Conservation (phyloP, 192 early-diverging fungal genomes). For the Coemansia sp. region DNA sequence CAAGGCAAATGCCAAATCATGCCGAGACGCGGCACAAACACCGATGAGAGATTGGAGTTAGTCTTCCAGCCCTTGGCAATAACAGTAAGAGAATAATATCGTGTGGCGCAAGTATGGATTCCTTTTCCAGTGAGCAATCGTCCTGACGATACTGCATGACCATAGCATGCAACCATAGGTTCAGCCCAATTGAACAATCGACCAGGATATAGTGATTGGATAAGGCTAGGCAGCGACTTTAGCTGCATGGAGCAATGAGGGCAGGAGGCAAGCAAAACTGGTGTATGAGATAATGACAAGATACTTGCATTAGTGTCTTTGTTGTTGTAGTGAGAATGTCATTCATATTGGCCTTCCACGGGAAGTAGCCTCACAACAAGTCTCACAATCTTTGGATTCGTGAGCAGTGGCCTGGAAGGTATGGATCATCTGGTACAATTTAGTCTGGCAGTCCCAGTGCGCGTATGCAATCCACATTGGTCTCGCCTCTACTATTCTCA, state of each 20-base stretch:
- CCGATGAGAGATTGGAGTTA: conserved; percentile 65
- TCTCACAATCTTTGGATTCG: conserved; percentile 47
- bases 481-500: neutral
- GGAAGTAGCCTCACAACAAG: conserved; percentile 71
- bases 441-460: conserved; percentile 64
- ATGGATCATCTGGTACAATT: conserved; percentile 77
- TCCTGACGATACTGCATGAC: conserved; percentile 69
- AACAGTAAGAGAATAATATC: conserved; percentile 78
- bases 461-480: conserved; percentile 28
- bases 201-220: conserved; percentile 79
- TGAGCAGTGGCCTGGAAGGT: conserved; percentile 79
- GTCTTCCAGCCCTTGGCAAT: conserved; percentile 86
- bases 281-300: conserved; percentile 40
- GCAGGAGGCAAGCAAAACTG: conserved; percentile 88
- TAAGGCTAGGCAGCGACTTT: conserved; percentile 89
- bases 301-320: neutral
- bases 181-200: conserved; percentile 89
- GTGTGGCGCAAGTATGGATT: conserved; percentile 68
- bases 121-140: conserved; percentile 59
- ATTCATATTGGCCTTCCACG: conserved; percentile 69
- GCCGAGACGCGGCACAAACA: conserved; percentile 59
- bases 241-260: conserved; percentile 80
- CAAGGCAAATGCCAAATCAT: conserved; percentile 57
- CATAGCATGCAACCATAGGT: conserved; percentile 84
- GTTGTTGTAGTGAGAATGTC: conserved; percentile 11